Conservation (phyloP, 345 rosid species). For the Abelmoschus esculentus region DNA sequence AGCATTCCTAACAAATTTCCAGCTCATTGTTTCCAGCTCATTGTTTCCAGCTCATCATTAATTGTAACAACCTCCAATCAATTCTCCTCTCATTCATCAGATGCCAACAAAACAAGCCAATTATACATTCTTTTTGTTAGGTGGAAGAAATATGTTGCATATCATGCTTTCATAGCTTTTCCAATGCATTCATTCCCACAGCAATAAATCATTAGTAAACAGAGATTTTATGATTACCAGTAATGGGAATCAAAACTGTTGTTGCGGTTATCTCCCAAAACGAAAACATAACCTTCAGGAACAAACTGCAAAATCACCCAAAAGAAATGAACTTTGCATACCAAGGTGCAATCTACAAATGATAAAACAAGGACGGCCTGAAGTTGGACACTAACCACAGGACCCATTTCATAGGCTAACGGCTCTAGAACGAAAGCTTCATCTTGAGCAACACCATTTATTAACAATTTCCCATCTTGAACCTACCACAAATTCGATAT, state of each 20-base stretch:
- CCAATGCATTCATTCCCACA: background rate
- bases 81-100: too few relatives aligned
- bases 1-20: too few relatives aligned
- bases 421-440: constrained; percentile 77
- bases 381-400: constrained; percentile 36
- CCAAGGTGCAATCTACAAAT: background rate
- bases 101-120: too few relatives aligned
- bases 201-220: background rate
- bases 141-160: background rate
- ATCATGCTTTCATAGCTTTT: background rate
- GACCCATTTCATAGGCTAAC: constrained; percentile 61
- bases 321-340: background rate
- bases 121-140: background rate
- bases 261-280: constrained; percentile 90
- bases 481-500: constrained; percentile 36
- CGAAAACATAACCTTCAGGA: constrained; percentile 80
- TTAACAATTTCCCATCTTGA: constrained; percentile 55
- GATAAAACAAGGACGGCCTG: background rate
- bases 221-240: constrained; percentile 43
- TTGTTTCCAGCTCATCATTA: too few relatives aligned
- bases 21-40: too few relatives aligned
- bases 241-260: constrained; percentile 82
- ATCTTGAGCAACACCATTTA: constrained; percentile 52
- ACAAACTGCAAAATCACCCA: constrained; percentile 45
- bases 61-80: too few relatives aligned